Base-by-base conservation (phyloP, 345 rosid genomes). In the Brassica nigra region DNA sequence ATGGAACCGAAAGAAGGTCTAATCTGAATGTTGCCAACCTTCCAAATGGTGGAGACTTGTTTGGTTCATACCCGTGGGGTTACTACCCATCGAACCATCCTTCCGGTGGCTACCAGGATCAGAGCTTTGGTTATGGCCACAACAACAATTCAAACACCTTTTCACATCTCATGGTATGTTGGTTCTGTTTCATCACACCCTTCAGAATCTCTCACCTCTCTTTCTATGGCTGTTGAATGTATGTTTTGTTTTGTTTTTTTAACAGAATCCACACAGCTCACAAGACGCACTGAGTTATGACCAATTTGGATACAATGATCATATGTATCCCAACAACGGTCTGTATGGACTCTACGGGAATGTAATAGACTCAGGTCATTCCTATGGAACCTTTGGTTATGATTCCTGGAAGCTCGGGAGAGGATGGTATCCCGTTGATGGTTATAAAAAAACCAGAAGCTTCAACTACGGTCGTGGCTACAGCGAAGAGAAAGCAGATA, bases 401-500 rank as follows among this genome's bases (percentile, higher is more conserved):
- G 89, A 87, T 76, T 84, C 87, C 1, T 85, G 89, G 93, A 88
- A 86, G 77, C 86, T 80, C 65, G 90, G 92, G 52, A 81, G 66
- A 20, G 90, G 89, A 11, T 90, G 92, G 93, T 85, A 84, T 78
- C 82, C 81, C 70, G 89, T 82, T 74, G 89, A 84, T 79, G 89
- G 76, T 76, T 86, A 89, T 75, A 83, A 80, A 76, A 90, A 86
- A 81, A 75, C 86, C 16, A 84, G 84, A 76, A 83, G 85, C 70
- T 86, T 82, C 79, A 81, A 83, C 70, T 62, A 80, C 10, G 83
- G 70, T 11, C 78, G 71, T 66, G 82, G 84, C 57, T 86, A 80
- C 70, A 89, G 82, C 44, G 89, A 86, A 67, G 94, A 90, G 84
- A 93, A 88, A 72, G 70, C 82, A 6, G 92, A 89, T 79, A 88